Base-by-base conservation (phyloP, 345 rosid genomes). In the Clausena lansium region DNA sequence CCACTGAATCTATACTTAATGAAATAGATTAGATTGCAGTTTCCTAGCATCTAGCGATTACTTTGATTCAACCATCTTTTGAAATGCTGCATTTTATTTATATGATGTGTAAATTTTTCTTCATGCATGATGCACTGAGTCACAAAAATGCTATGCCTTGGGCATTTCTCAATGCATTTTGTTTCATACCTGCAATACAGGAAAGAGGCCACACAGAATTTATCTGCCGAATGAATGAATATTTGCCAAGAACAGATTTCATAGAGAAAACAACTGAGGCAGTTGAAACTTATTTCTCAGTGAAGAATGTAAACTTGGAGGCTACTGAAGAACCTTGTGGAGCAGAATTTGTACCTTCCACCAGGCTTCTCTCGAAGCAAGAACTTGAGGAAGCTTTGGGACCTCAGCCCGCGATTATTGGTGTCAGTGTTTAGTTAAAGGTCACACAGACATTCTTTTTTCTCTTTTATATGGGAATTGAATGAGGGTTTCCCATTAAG, bases 181-280 rank as follows among this genome's bases (percentile, higher is more conserved):
- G 32, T 41, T 76, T 58, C 69, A 9, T 20, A 50, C 60, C 61
- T 20, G n/a, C 74, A 50, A 11, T 71, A 70, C 78, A 94, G 98
- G 91, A 86, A 81, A 88, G 98, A 81, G 87, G 77, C 63, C 98
- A 94, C 75, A 65, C 79, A 59, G 92, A 94, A 35, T 94, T 91
- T 63, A 74, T 91, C 27, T 91, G 97, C 79, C 75, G 78, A 27
- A 78, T 94, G 94, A 89, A 89, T 83, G 94, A 91, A 67, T 88
- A 81, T 84, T 63, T 94, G 59, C 83, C 90, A 33, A 92, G 97
- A 82, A 73, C 84, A 10, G 80, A 73, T 73, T 94, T 94, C 86
- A 27, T 92, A 0, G 84, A 88, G 77, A 88, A 79, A 81, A 94
- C 92, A 14, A 70, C 85, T 28, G 77, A 87, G 35, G 87, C 89